Percentiles rank a stretch among this genome's conserved stretches.
Conservation (phyloP, 352 stramenopile species). For the Phytophthora quininea region DNA sequence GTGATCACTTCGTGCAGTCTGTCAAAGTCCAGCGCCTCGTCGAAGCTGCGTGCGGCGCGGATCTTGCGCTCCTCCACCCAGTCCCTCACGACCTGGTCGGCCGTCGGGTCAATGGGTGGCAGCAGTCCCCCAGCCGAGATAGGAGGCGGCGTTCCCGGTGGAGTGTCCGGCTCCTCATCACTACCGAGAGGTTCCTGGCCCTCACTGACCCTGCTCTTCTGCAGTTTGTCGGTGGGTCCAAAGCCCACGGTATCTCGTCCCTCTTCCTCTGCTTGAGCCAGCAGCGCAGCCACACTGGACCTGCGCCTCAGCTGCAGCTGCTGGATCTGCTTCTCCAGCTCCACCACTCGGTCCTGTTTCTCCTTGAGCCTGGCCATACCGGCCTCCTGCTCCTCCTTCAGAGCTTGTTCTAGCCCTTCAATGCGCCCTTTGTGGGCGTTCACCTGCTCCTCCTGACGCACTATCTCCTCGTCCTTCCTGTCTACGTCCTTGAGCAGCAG, state of each 20-base stretch:
- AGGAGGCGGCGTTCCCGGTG: conserved; percentile 73
- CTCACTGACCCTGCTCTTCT: conserved; percentile 37
- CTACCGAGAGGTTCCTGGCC: conserved; percentile 34
- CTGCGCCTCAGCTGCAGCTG: conserved; percentile 63
- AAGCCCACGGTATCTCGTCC: conserved; percentile 48
- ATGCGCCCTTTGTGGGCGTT: conserved; percentile 70
- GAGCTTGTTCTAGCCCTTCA: conserved; percentile 49
- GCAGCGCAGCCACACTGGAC: conserved; percentile 52
- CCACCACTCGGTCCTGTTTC: conserved; percentile 74
- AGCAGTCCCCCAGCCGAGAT: conserved; percentile 64
- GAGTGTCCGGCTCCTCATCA: conserved; percentile 70
- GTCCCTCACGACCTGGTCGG: conserved; percentile 67
- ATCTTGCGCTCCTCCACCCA: conserved; percentile 75
- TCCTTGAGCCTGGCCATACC: conserved; percentile 68
- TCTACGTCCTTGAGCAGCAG: conserved; percentile 80
- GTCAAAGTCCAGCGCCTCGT: conserved; percentile 48
- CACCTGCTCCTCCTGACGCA: conserved; percentile 74
- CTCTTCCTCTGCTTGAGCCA: conserved; percentile 45
- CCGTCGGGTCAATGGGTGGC: conserved; percentile 53
- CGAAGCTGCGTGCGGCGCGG: conserved; percentile 40
- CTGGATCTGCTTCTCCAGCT: conserved; percentile 67
- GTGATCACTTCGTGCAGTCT: conserved; percentile 55
- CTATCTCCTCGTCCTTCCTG: conserved; percentile 64
- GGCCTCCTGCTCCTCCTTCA: conserved; percentile 70
- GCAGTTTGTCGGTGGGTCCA: conserved; percentile 43